Percentiles rank a stretch among this genome's conserved stretches.
Evolutionary conservation across 2,329 filamentous ascomycete species (phyloP).

Genomic region (Myriangium duriaei): DNA sequence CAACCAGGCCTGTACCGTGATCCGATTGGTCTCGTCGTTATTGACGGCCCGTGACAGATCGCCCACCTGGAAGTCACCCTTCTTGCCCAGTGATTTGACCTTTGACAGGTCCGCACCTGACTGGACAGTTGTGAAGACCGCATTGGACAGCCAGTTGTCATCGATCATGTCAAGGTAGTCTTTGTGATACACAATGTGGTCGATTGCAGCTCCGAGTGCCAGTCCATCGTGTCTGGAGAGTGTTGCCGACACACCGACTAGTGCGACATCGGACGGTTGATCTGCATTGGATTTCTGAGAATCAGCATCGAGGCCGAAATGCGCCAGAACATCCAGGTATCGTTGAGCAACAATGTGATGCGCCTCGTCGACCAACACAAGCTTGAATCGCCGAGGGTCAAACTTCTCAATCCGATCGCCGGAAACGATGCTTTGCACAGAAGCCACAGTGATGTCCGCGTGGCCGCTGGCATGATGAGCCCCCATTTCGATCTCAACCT

Average conservation of each 20-base stretch:
- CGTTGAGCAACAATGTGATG: constrained; percentile 85
- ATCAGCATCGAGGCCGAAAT: constrained; percentile 58
- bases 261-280: constrained; percentile 35
- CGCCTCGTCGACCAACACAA: constrained; percentile 88
- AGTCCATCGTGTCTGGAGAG: constrained; percentile 73
- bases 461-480: constrained; percentile 58
- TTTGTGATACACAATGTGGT: constrained; percentile 93
- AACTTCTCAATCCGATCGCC: constrained; percentile 70
- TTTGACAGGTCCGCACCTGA: constrained; percentile 65
- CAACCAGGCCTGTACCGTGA: constrained; percentile 78
- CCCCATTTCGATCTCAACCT: constrained; percentile 87
- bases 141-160: constrained; percentile 81
- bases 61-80: constrained; percentile 66
- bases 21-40: constrained; percentile 64
- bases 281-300: constrained; percentile 26
- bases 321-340: constrained; percentile 62
- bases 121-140: constrained; percentile 87
- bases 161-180: constrained; percentile 71
- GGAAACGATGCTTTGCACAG: constrained; percentile 72
- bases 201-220: constrained; percentile 69
- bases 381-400: constrained; percentile 66
- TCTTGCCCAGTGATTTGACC: constrained; percentile 38
- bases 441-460: constrained; percentile 90
- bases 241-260: constrained; percentile 84
- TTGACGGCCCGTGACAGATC: constrained; percentile 79